Base-by-base conservation (phyloP, 768 basidiomycete species). In the Phaeotremella skinneri region DNA sequence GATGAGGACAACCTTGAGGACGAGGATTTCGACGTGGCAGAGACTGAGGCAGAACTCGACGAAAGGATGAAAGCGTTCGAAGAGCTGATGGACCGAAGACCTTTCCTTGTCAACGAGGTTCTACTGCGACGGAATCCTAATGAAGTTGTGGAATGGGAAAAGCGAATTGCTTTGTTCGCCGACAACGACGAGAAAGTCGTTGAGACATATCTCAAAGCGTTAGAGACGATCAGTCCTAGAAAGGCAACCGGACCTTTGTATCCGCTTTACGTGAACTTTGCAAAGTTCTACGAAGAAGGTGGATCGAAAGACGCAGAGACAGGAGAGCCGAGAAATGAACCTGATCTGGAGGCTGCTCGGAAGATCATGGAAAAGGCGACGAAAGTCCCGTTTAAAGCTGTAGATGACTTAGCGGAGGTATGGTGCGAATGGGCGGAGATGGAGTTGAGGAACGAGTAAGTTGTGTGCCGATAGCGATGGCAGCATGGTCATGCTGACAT, bases 341-440 rank as follows among this genome's bases (percentile, higher is more conserved):
- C 82, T 2, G 91, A 97, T 69, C 78, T 97, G 1, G 85, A 85
- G 49, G 89, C 84, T 65, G 89, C 94, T 3, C 85, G 93, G 41
- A 93, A 93, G 79, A 88, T 98, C 27, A 79, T 98, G 32, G 92
- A 97, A 74, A 94, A 90, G 77, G 94, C 85, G 3, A 88, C 88
- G 2, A 90, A 89, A 67, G 85, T 96, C 41, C 89, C 88, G 72
- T 97, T 92, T 81, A 90, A 87, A 78, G 82, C 84, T n/a, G 93
- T 99, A 9, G 94, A 99, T 73, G 96, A 99, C 69, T 82, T 99
- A 23, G 96, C 96, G 0, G 96, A 98, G 76, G 84, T 97, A 14
- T 99, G 96, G 96, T 97, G 93, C 70, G 96, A 98, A 79, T 98
- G 96, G 94, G 85, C 96, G 5, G 96, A 99, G 78, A 86, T 98